These are phyloP conservation scores for Trifolium fragiferum DNA, from an alignment of 306 rosid species.

Conservation along the genomic window DNA sequence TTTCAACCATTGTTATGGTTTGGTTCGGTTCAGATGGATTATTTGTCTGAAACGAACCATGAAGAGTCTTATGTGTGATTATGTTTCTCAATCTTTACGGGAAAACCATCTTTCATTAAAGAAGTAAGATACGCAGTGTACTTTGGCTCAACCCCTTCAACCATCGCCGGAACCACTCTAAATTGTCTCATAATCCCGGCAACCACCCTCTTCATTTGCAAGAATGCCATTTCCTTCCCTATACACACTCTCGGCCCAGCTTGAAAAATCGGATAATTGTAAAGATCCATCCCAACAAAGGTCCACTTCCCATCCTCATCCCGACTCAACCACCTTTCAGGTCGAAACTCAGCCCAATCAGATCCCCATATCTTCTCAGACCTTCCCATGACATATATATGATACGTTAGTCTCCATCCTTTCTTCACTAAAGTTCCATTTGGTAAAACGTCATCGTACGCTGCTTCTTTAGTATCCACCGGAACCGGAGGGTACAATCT, in stretches of 20 bases:
- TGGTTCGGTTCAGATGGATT: too few species aligned
- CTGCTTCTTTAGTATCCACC: background rate
- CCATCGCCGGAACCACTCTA: constrained; percentile 51
- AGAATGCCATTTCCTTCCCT: constrained; percentile 82
- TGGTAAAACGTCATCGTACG: constrained; percentile 58
- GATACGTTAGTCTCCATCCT: constrained; percentile 61
- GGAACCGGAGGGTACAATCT: background rate
- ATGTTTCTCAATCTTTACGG: background rate
- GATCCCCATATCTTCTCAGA: constrained; percentile 59
- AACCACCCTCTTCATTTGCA: constrained; percentile 79
- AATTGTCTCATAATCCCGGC: constrained; percentile 56
- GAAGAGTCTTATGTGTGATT: too few species aligned
- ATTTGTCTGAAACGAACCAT: too few species aligned
- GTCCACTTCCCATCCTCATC: constrained; percentile 50
- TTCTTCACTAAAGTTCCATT: constrained; percentile 67
- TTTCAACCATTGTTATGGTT: too few species aligned
- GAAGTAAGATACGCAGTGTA: background rate
- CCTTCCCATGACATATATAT: constrained; percentile 66
- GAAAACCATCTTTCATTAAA: background rate
- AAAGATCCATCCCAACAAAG: constrained; percentile 58
- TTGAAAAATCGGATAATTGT: constrained; percentile 66
- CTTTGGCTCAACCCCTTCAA: constrained; percentile 45
- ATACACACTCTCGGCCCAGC: constrained; percentile 79
- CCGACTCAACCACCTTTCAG: constrained; percentile 67
- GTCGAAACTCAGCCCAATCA: constrained; percentile 65